Base-by-base conservation (phyloP, 2,329 filamentous ascomycete genomes). In the Clarireedia homoeocarpa region DNA sequence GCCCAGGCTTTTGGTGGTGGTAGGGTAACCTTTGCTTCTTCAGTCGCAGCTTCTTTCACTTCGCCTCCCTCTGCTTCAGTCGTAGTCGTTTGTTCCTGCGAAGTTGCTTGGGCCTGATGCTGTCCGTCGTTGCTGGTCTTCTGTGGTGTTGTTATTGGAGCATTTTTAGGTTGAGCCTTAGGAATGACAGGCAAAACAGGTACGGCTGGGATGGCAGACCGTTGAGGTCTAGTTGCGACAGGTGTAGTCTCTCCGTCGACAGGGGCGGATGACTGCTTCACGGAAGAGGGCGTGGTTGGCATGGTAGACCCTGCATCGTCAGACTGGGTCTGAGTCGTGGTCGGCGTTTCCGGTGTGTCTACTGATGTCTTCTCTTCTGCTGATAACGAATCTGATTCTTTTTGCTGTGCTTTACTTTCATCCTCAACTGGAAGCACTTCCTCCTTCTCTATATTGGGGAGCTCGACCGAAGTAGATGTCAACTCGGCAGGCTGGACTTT, bases 261-360 rank as follows among this genome's bases (percentile, higher is more conserved):
- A 36, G 54, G 54, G 24, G 59, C 14, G 40, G 61, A 57, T 15
- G 58, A 30, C 48, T 62, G 59, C 49, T 62, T 59, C 14, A 75
- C 71, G 3, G 81, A 79, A 2, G 81, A 79, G 3, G 81, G 78
- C 4, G 79, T 79, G 1, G 78, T 78, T 30, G 79, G 76, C 47
- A 78, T 77, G 2, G 79, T 79, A 27, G 75, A 68, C 40, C 60
- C 56, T 7, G 59, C 53, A 48, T 67, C 61, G 58, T 78, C 73
- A 23, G 73, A 74, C 10, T 65, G 61, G 39, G 65, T 61, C n/a
- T 65, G 63, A 44, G 73, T 72, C 59, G 74, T 73, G 24, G 74
- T 71, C 61, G 73, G 72, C 55, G 75, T 74, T 67, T 77, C 77
- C 45, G 77, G 75, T 54, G 75, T 74, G 68, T 65, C 64, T 65